Conservation (phyloP, 306 rosid species). For the Macrotyloma uniflorum region DNA sequence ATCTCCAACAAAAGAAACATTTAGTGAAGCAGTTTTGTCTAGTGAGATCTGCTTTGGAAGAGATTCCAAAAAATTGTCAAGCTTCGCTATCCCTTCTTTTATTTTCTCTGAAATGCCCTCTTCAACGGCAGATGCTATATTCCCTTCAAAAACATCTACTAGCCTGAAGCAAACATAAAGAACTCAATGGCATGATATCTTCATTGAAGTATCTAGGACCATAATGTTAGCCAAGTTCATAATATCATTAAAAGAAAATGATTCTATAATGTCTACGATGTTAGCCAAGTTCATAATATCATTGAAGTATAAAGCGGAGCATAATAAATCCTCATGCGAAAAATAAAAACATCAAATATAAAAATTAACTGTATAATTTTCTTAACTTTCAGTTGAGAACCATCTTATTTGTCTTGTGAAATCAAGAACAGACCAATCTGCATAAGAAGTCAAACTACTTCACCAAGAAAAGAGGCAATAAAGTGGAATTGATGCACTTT, state of each 20-base stretch:
- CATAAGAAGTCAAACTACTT: neutral
- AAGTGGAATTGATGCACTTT: neutral
- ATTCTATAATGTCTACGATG: neutral
- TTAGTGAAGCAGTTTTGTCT: conserved; percentile 55
- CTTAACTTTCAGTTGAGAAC: conserved; percentile 2
- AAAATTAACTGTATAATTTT: neutral
- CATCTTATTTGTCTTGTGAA: neutral
- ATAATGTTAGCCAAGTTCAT: neutral
- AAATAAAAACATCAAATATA: neutral
- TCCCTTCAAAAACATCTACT: conserved; percentile 59
- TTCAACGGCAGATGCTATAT: conserved; percentile 72
- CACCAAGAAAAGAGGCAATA: neutral
- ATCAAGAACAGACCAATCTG: neutral
- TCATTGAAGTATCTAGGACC: conserved; percentile 5
- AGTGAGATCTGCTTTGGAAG: conserved; percentile 67
- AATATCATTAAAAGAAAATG: neutral
- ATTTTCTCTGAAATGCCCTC: conserved; percentile 63
- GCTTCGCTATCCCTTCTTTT: conserved; percentile 62
- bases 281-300: neutral
- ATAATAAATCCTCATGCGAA: neutral
- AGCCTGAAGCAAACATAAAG: conserved; percentile 55
- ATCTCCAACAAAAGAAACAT: conserved; percentile 65
- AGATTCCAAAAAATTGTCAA: conserved; percentile 58
- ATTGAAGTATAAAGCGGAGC: neutral
- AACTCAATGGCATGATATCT: conserved; percentile 25